These are phyloP conservation scores for Gymnopilus junonius DNA, from an alignment of 768 basidiomycete species.

Conservation along the genomic window DNA sequence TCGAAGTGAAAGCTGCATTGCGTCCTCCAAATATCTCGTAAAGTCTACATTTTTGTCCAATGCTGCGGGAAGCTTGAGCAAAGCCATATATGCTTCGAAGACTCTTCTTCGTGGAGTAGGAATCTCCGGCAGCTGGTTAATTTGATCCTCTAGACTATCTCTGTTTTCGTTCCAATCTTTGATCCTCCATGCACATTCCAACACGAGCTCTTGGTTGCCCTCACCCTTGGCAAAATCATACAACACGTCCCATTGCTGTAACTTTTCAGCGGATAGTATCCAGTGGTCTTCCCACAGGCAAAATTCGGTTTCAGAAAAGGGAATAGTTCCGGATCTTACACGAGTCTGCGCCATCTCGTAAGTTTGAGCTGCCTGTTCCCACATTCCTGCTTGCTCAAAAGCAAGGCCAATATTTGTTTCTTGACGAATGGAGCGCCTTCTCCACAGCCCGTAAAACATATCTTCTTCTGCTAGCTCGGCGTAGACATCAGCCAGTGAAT, in stretches of 20 bases:
- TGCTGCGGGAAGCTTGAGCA: constrained; percentile 83
- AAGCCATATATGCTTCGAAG: constrained; percentile 93
- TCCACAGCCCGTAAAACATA: constrained; percentile 95
- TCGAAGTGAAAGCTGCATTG: constrained; percentile 93
- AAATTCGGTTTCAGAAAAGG: constrained; percentile 95
- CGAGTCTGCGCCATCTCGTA: constrained; percentile 92
- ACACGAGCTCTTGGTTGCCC: constrained; percentile 86
- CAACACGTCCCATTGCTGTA: constrained; percentile 97
- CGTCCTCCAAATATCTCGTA: constrained; percentile 87
- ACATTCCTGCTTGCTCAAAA: constrained; percentile 96
- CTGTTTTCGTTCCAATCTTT: constrained; percentile 89
- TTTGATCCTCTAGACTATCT: constrained; percentile 79
- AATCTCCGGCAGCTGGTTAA: constrained; percentile 80
- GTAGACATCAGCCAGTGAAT: constrained; percentile 93
- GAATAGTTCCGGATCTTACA: constrained; percentile 77
- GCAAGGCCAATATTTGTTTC: constrained; percentile 90
- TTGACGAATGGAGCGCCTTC: constrained; percentile 82
- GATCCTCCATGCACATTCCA: constrained; percentile 95
- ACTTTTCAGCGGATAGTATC: constrained; percentile 93
- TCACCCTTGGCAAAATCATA: constrained; percentile 90
- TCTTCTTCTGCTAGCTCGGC: constrained; percentile 97
- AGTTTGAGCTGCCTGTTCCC: constrained; percentile 86
- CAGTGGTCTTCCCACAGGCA: constrained; percentile 99
- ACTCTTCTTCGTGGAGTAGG: constrained; percentile 95
- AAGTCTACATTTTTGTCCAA: constrained; percentile 90